phyloP scores from a whole-genome alignment of 805 yeast species.

The Yarrowia deformans region DNA sequence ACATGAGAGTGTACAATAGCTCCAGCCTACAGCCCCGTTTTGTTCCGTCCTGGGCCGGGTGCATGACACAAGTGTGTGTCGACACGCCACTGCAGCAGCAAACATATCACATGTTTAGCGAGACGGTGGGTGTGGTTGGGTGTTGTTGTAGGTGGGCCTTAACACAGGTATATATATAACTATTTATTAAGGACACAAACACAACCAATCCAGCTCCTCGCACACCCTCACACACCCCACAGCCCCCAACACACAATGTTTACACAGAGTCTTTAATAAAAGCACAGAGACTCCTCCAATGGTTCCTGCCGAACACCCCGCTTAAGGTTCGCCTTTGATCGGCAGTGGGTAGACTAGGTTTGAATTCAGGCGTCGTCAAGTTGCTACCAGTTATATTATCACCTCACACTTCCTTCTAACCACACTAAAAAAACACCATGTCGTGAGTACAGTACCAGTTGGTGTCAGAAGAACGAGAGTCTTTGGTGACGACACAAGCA shows the following conservation, averaged over 20 bases:
- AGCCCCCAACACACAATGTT: too few relatives aligned
- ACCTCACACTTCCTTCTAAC: slow-evolving; percentile 12
- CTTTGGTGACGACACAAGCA: too few relatives aligned
- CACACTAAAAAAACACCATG: slow-evolving; percentile 1
- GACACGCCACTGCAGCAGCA: slow-evolving; percentile 38
- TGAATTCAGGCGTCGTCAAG: slow-evolving; percentile 38
- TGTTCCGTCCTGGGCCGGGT: slow-evolving; percentile 15
- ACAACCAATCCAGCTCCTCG: background rate
- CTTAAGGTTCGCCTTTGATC: slow-evolving; percentile 10
- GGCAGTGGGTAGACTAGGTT: slow-evolving; percentile 27
- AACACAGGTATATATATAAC: too few relatives aligned
- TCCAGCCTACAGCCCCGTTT: slow-evolving; percentile 27
- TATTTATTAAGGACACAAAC: background rate
- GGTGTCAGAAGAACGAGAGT: too few relatives aligned
- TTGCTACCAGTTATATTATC: slow-evolving; percentile 37
- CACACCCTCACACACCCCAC: background rate
- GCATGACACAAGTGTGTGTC: slow-evolving; percentile 5
- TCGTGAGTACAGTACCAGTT: slow-evolving; percentile 32
- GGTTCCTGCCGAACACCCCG: background rate
- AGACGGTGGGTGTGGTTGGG: background rate
- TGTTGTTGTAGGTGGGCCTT: background rate
- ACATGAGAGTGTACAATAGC: background rate
- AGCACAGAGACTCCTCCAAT: background rate
- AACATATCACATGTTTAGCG: slow-evolving; percentile 36
- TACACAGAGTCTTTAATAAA: too few relatives aligned